Percentiles rank a stretch among this genome's conserved stretches.
Conservation (phyloP, 2,329 filamentous ascomycete species). For the Pochonia chlamydosporia region DNA sequence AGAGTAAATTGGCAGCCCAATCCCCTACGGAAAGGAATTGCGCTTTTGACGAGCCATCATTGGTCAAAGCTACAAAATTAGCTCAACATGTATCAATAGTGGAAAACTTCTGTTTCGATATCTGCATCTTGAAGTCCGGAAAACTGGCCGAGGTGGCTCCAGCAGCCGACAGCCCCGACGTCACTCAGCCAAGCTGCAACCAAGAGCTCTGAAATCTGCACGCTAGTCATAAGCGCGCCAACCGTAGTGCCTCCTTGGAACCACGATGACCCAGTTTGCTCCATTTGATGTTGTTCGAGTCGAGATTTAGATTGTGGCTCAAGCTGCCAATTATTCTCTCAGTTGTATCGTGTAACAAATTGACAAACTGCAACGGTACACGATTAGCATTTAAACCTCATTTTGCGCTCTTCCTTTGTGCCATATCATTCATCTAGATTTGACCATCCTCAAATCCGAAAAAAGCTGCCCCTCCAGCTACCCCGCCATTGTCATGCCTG, state of each 20-base stretch:
- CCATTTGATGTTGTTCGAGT: not conserved
- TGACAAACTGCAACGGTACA: not conserved
- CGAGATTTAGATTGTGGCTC: not conserved
- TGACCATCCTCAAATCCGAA: not conserved
- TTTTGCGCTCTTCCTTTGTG: not conserved
- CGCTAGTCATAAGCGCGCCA: constrained; percentile 4
- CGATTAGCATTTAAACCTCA: not conserved
- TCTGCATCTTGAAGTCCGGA: not conserved
- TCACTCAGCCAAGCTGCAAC: not conserved
- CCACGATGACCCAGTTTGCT: not conserved
- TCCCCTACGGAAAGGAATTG: no score
- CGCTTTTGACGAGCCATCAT: no score
- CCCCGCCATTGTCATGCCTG: constrained; percentile 50
- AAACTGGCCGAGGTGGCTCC: not conserved
- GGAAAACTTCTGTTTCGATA: no score
- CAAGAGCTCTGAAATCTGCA: no score
- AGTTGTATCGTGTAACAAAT: not conserved
- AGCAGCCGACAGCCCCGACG: constrained; percentile 1
- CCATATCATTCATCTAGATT: not conserved
- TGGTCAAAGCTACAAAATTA: no score
- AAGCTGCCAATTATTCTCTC: not conserved
- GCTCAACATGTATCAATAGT: no score
- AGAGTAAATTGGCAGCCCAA: no score
- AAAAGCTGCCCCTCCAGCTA: not conserved
- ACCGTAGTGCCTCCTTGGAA: not conserved